Evolutionary conservation across 805 yeast genomes (phyloP), one percentile per base, ranked within the genome.

Genomic region (Yamadazyma scolyti): DNA sequence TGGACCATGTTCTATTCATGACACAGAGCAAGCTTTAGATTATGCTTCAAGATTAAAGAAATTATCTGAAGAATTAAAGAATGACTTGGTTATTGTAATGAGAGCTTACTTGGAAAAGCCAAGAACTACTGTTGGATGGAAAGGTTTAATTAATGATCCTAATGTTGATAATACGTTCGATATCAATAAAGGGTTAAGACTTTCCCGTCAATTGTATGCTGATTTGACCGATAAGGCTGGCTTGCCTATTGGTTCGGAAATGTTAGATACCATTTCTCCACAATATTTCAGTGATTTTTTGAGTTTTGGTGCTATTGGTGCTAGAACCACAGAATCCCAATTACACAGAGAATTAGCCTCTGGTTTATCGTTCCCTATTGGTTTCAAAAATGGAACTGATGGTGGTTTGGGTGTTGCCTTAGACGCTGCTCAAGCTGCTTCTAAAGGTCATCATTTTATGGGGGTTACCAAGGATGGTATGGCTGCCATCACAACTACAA

Each of bases 111-210:
- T 93, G 52, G 98, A 90, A 61, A 90, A 90, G 65, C 98, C 98
- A 48, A 79, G 98, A 65, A 90, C 98, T 30, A 90, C 97, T 17
- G 97, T 93, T 27, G 98, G 98, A 38, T 90, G 98, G 98, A 90
- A 90, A 66, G 98, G 98, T 47, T 72, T 90, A 45, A 93, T 90
- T 51, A 90, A 90, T 57, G 98, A 90, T 60, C 98, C 98, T 19
- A 96, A 93, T 51, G 82, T 90, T 48, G 95, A 90, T 59, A 86
- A 86, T 39, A 72, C 95, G 31, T 90, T 85, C 78, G 78, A 88
- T 49, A 90, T 90, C 58, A 90, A 90, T 71, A 89, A 90, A 65
- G 98, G 98, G 49, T 73, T 90, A 46, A 73, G 90, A 54, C 80
- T 88, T 39, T 73, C 97, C 5, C 77, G 98, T 61, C 82, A 84